Evolutionary conservation across 768 basidiomycete genomes (phyloP).

Genomic region (Panaeolus papilionaceus): DNA sequence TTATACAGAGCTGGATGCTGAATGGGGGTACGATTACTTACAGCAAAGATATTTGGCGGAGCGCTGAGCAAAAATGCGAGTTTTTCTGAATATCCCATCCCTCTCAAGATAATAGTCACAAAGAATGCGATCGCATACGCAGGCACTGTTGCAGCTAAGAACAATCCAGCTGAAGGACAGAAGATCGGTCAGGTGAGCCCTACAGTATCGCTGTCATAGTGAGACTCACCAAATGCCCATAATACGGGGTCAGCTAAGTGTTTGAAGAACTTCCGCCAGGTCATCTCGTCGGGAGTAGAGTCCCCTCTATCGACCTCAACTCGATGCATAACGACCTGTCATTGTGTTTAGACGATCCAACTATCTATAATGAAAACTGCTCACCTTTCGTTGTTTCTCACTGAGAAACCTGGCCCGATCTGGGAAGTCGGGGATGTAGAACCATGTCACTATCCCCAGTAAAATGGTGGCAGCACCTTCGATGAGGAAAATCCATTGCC

Average conservation of each 20-base stretch:
- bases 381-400: conserved; percentile 37
- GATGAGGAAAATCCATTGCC: conserved; percentile 46
- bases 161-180: background rate
- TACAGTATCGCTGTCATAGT: background rate
- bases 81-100: conserved; percentile 26
- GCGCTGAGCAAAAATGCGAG: conserved; percentile 27
- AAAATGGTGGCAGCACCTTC: conserved; percentile 40
- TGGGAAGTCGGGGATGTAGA: conserved; percentile 43
- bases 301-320: conserved; percentile 45
- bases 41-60: conserved; percentile 27
- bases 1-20: background rate
- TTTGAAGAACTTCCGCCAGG: conserved; percentile 34
- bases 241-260: conserved; percentile 44
- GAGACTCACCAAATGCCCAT: conserved; percentile 30
- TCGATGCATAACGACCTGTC: conserved; percentile 34
- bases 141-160: conserved; percentile 23
- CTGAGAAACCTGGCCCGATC: conserved; percentile 41
- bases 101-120: conserved; percentile 27
- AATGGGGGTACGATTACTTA: conserved; percentile 15
- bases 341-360: background rate
- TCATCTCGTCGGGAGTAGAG: conserved; percentile 41
- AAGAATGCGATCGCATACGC: conserved; percentile 30
- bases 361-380: background rate
- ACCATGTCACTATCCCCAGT: conserved; percentile 35
- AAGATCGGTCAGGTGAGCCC: background rate